Evolutionary conservation across 805 yeast species (phyloP).

Genomic region (Ogataea naganishii): DNA sequence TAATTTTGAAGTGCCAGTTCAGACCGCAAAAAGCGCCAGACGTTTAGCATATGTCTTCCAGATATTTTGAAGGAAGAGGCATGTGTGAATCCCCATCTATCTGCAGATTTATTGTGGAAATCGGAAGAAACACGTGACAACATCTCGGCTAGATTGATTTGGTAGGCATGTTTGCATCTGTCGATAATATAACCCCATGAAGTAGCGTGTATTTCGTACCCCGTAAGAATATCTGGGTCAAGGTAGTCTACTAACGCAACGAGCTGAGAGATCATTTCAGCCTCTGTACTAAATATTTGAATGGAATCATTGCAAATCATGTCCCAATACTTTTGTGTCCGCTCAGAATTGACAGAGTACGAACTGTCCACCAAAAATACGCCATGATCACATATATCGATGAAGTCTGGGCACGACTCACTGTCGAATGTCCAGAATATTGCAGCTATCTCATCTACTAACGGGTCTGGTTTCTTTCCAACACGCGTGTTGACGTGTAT

Average conservation of each 20-base stretch:
- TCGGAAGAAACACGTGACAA: constrained; percentile 51
- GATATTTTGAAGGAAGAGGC: constrained; percentile 59
- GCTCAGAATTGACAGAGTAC: neutral
- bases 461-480: constrained; percentile 55
- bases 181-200: constrained; percentile 92
- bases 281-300: constrained; percentile 43
- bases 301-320: constrained; percentile 20
- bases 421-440: constrained; percentile 59
- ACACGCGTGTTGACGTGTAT: constrained; percentile 52
- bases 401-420: constrained; percentile 25
- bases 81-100: constrained; percentile 76
- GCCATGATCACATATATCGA: constrained; percentile 30
- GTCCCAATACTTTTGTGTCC: constrained; percentile 5
- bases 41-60: constrained; percentile 78
- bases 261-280: constrained; percentile 47
- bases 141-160: constrained; percentile 45
- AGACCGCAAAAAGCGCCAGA: constrained; percentile 70
- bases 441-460: constrained; percentile 43
- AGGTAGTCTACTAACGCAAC: constrained; percentile 44
- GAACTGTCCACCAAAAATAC: constrained; percentile 15
- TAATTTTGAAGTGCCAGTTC: constrained; percentile 61
- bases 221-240: constrained; percentile 86
- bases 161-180: constrained; percentile 37
- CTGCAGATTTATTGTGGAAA: constrained; percentile 46
- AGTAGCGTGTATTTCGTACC: constrained; percentile 68